Conservation (phyloP, 176 grass and related monocot species). For the Tuctoria greenei region DNA sequence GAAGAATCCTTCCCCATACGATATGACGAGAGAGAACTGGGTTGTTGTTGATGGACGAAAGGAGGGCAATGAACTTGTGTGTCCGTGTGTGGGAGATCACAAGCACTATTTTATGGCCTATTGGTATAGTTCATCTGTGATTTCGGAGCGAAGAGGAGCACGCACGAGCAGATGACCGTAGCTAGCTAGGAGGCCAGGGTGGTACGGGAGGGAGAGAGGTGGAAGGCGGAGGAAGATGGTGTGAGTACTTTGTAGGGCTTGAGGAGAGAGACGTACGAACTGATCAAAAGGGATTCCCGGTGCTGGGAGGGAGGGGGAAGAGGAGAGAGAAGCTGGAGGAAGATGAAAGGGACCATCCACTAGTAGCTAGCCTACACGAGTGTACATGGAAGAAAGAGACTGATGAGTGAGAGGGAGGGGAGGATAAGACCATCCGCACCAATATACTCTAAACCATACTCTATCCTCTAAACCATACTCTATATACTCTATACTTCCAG, state of each 20-base stretch:
- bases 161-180: slow-evolving; percentile 44
- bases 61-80: slow-evolving; percentile 2
- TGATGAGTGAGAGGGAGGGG: not conserved
- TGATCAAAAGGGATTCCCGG: slow-evolving; percentile 56
- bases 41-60: not conserved
- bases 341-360: slow-evolving; percentile 22
- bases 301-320: slow-evolving; percentile 19
- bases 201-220: not conserved
- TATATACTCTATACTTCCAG: too few relatives aligned
- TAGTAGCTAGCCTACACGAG: not conserved
- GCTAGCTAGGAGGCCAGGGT: slow-evolving; percentile 31
- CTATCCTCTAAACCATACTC: too few relatives aligned
- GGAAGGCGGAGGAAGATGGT: slow-evolving; percentile 36
- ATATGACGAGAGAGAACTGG: slow-evolving; percentile 54
- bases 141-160: slow-evolving; percentile 37
- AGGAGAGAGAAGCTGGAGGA: slow-evolving; percentile 8
- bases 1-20: slow-evolving; percentile 54
- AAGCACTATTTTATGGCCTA: slow-evolving; percentile 68
- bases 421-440: too few relatives aligned
- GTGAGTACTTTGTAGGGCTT: slow-evolving; percentile 66
- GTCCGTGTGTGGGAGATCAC: slow-evolving; percentile 65
- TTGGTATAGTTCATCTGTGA: slow-evolving; percentile 49
- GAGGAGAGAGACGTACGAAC: slow-evolving; percentile 50
- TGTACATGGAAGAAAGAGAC: slow-evolving; percentile 42
- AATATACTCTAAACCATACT: too few relatives aligned